Conservation (phyloP, 371 early-diverging fungal genomes). For the Mortierella sp. region DNA sequence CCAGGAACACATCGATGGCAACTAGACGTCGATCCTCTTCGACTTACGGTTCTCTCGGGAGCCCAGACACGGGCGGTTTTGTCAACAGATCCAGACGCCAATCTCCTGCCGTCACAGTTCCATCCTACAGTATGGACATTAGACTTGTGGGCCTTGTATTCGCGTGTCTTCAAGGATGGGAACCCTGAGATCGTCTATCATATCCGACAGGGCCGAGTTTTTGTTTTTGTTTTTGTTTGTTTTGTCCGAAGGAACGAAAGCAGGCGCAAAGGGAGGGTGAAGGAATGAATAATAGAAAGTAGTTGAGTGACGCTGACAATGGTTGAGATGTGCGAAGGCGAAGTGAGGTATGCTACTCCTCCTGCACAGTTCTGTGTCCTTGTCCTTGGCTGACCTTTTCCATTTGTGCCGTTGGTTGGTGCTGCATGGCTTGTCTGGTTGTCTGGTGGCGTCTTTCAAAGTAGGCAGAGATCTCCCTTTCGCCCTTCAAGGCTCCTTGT, state of each 20-base stretch:
- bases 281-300: neutral
- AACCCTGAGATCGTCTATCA: slow-evolving; percentile 51
- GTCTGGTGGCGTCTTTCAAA: neutral
- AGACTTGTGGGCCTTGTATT: slow-evolving; percentile 70
- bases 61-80: slow-evolving; percentile 79
- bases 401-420: slow-evolving; percentile 38
- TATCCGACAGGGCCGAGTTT: neutral
- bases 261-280: neutral
- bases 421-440: slow-evolving; percentile 26
- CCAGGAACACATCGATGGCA: too few species aligned
- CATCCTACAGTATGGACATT: slow-evolving; percentile 77
- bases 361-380: neutral
- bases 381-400: slow-evolving; percentile 33
- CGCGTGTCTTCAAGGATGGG: slow-evolving; percentile 54
- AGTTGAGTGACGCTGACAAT: neutral
- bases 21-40: too few species aligned
- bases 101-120: slow-evolving; percentile 74
- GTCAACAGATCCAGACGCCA: slow-evolving; percentile 79
- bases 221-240: too few species aligned
- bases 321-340: neutral
- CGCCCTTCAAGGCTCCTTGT: neutral
- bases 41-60: slow-evolving; percentile 70
- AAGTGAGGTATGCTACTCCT: neutral
- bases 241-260: neutral
- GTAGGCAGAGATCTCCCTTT: neutral